Evolutionary conservation across 345 rosid species (phyloP), one percentile per base, ranked within the genome.

Genomic region (Hevea brasiliensis): DNA sequence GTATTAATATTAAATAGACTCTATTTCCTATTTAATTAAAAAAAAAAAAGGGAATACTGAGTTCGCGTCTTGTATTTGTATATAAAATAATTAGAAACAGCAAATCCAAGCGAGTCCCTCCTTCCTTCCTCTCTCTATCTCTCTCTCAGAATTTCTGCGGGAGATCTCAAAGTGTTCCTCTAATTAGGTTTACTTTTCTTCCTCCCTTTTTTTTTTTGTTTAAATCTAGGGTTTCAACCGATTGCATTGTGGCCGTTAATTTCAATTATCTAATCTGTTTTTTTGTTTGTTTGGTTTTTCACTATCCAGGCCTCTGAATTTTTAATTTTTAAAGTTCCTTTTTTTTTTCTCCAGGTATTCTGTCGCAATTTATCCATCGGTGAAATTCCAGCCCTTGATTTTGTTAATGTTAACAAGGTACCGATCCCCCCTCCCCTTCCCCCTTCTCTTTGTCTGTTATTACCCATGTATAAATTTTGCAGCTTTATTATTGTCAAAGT

Each of bases 321-420:
- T 48, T 48, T 47, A n/a, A 6, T 51, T 51, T 5, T 27, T 32
- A 4, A 29, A 48, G 1, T 27, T 54, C 26, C 15, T 51, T 18
- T 66, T 65, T 26, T 29, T n/a, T 48, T 48, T 47, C 53, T 48
- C 44, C 70, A 67, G 70, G 58, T 48, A 50, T 48, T 67, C 7
- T 48, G 8, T 35, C 40, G 12, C 32, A 45, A 26, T 24, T 48
- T 47, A 32, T 27, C 27, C 15, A 9, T 50, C 29, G 70, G 44
- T 67, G 44, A 50, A 17, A 50, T 23, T 50, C 59, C 59, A 50
- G 44, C 70, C 48, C 58, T 50, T 44, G 21, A 45, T 65, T 50
- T 18, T 50, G 55, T 64, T 20, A 53, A 67, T 67, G 70, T 48
- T 67, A 15, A 50, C 70, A 50, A 67, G 70, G 70, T 67, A 50